A percentile compares a stretch with the other conserved stretches of the same genome.
These are phyloP conservation scores for Colletotrichum sp. DNA, from an alignment of 2,329 filamentous ascomycete species.

Conservation along the genomic window DNA sequence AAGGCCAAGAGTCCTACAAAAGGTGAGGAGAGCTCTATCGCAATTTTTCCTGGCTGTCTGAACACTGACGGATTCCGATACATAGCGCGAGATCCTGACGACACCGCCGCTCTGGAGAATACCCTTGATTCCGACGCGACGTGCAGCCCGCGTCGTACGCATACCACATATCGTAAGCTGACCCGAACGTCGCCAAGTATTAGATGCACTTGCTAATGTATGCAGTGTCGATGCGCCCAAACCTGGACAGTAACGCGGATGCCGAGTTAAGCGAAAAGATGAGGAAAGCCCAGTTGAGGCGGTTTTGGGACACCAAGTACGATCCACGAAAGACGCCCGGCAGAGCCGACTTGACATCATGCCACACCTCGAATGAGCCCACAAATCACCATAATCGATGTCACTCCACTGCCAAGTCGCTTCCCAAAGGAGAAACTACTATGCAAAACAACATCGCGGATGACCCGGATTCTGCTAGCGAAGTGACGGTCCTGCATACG, in stretches of 20 bases:
- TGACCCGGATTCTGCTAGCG: not conserved
- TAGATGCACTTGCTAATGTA: not conserved
- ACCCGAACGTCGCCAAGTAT: too few relatives aligned
- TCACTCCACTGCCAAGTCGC: not conserved
- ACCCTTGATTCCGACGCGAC: not conserved
- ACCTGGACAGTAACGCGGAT: constrained; percentile 7
- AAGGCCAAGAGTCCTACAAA: constrained; percentile 22
- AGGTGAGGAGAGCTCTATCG: not conserved
- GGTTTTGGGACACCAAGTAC: not conserved
- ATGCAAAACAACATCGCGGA: not conserved
- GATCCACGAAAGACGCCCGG: constrained; percentile 8
- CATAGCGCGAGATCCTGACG: not conserved
- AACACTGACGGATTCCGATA: not conserved
- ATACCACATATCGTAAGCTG: constrained; percentile 6
- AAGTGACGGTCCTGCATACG: not conserved
- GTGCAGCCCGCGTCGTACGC: not conserved
- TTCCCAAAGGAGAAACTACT: not conserved
- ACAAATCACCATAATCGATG: not conserved
- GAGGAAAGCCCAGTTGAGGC: not conserved
- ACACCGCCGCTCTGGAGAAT: not conserved
- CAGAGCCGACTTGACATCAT: not conserved
- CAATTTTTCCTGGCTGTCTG: not conserved
- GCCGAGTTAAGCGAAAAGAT: constrained; percentile 7
- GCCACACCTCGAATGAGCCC: not conserved
- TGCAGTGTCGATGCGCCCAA: constrained; percentile 14